Evolutionary conservation across 2,329 filamentous ascomycete species (phyloP), one percentile per base, ranked within the genome.

Genomic region (Eurotiales sp.): DNA sequence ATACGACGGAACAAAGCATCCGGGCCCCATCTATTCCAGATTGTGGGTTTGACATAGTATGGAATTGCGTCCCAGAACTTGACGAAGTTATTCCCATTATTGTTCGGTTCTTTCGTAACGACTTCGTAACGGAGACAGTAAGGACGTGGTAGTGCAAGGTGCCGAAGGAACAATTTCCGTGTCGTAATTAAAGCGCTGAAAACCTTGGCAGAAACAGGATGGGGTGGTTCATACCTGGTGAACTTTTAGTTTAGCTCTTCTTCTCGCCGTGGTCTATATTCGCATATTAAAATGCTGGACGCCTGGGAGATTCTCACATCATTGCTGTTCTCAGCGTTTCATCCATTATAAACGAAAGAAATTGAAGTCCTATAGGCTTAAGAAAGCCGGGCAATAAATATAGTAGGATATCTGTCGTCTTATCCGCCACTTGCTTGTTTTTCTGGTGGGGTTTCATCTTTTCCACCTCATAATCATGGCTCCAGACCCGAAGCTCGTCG

Each of bases 291-390:
- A n/a, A n/a, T n/a, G n/a, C n/a, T n/a, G n/a, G n/a, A n/a, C n/a
- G n/a, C n/a, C n/a, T 4, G 11, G 8, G 17, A 37, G 3, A 72
- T 32, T 63, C 77, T 64, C 68, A 85, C 83, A 80, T 69, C 75
- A 90, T 88, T 0, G 85, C 81, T 46, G 75, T 76, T n/a, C 85
- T 74, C 45, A 88, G 68, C 12, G 80, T 76, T 17, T 83, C 78
- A 21, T 83, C 83, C 77, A 90, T 81, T 43, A 88, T 66, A 10
- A 80, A 78, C 30, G 76, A 74, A 8, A 85, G 71, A 29, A 79
- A 68, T 39, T 82, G 72, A 25, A 72, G 62, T 1, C 72, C 79
- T 4, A 79, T 64, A 0, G 74, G 70, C 34, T 78, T 70, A n/a
- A 76, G 56, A 14, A 70, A 50, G 52, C 61, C 50, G 14, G 77